Evolutionary conservation across 257 asterid genomes (phyloP).

Genomic region (Capsicum pubescens): DNA sequence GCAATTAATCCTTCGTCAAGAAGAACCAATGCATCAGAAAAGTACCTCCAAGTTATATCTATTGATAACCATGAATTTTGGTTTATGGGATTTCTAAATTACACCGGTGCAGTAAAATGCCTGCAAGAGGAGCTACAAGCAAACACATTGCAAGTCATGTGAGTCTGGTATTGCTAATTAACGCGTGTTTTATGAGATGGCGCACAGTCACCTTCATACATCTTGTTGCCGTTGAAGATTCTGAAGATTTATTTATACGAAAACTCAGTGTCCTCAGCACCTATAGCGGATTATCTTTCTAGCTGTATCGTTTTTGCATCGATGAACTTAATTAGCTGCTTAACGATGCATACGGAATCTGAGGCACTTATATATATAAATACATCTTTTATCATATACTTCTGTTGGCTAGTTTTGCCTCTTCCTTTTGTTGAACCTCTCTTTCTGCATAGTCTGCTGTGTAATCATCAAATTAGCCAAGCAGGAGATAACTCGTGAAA

Average conservation of each 20-base stretch:
- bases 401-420: background rate
- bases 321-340: background rate
- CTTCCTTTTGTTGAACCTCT: background rate
- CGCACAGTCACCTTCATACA: background rate
- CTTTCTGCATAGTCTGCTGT: background rate
- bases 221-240: slow-evolving; percentile 7
- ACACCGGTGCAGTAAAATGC: slow-evolving; percentile 72
- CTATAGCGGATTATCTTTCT: background rate
- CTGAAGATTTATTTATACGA: background rate
- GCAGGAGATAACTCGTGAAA: no score
- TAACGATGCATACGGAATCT: background rate
- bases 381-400: background rate
- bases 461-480: no score
- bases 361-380: background rate
- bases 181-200: background rate
- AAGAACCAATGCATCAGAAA: slow-evolving; percentile 75
- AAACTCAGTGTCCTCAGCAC: background rate
- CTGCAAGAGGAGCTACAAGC: slow-evolving; percentile 58
- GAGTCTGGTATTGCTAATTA: slow-evolving; percentile 26
- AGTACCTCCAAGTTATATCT: slow-evolving; percentile 83
- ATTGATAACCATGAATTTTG: slow-evolving; percentile 93
- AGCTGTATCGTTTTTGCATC: background rate
- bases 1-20: slow-evolving; percentile 81
- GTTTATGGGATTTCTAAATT: slow-evolving; percentile 90
- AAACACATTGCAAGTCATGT: slow-evolving; percentile 44